Base-by-base conservation (phyloP, 176 grass and related monocot genomes). In the Coix lacrymajobi region DNA sequence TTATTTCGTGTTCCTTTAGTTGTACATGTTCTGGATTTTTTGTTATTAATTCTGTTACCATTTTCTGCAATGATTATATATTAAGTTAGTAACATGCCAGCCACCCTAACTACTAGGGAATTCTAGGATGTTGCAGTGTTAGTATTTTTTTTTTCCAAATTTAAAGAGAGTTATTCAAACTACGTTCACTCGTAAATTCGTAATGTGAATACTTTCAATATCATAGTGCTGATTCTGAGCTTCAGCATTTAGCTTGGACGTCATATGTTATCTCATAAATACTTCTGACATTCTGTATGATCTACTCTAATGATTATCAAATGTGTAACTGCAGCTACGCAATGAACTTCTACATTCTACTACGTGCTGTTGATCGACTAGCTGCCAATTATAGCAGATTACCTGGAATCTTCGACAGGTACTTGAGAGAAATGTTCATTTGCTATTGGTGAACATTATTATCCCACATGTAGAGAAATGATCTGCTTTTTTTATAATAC, bases 381-480 rank as follows among this genome's bases (percentile, higher is more conserved):
- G 82, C 85, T 83, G 87, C 85, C 76, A 93, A 90, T 86, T 90
- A 93, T 51, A 91, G 73, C 56, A 91, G 91, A 76, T 85, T 87
- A 32, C 92, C 91, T 87, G 96, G 92, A 75, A 48, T 87, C 32
- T 98, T 95, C 54, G 87, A 98, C 71, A 89, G 96, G 96, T 98
- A 81, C n/a, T 77, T 66, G 8, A 37, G 51, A 64, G 41, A 76
- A 83, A 38, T 80, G 72, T 40, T 79, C 44, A 76, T 86, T 80
- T 83, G n/a, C 83, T 80, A 82, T 62, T 71, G 52, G 72, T 79
- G 77, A 77, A 73, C 69, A 89, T 56, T 52, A 61, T 86, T 62
- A 69, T 73, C 34, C 74, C 69, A 71, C 69, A 73, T 66, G 66
- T 81, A 83, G 17, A 62, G 39, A 88, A 76, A 85, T 71, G 65